phyloP scores from a whole-genome alignment of 1,139 yeast species.

The Saccharomyces pastorianus region DNA sequence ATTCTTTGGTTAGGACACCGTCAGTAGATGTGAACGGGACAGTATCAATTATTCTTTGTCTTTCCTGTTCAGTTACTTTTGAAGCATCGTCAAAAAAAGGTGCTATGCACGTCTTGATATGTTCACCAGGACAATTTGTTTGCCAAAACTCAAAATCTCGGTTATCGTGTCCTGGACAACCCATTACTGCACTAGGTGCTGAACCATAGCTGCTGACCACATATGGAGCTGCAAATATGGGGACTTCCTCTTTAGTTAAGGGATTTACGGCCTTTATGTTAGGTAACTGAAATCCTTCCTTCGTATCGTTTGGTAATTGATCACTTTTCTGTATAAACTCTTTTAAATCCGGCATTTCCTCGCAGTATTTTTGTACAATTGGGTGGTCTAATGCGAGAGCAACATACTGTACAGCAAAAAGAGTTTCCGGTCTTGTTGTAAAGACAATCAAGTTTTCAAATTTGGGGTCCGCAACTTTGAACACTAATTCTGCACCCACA shows the following conservation, averaged over 20 bases:
- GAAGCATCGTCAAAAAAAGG: slow-evolving; percentile 8
- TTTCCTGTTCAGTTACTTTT: slow-evolving; percentile 10
- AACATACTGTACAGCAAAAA: slow-evolving; percentile 71
- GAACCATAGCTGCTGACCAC: slow-evolving; percentile 76
- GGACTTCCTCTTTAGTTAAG: slow-evolving; percentile 43
- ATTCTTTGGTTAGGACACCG: slow-evolving; percentile 46
- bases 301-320: slow-evolving; percentile 43
- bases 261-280: slow-evolving; percentile 54
- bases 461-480: slow-evolving; percentile 27
- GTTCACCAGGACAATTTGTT: slow-evolving; percentile 42
- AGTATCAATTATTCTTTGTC: slow-evolving; percentile 9
- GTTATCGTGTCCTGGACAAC: slow-evolving; percentile 89
- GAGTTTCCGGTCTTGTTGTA: slow-evolving; percentile 86
- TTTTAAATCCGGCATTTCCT: slow-evolving; percentile 36
- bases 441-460: slow-evolving; percentile 43
- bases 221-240: slow-evolving; percentile 85
- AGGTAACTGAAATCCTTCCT: slow-evolving; percentile 52
- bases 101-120: slow-evolving; percentile 17
- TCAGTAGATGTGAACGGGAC: slow-evolving; percentile 44
- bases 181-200: slow-evolving; percentile 83
- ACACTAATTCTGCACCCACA: slow-evolving; percentile 62
- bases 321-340: slow-evolving; percentile 39
- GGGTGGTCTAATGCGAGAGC: slow-evolving; percentile 74
- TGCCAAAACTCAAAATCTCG: slow-evolving; percentile 80
- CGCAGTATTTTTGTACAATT: slow-evolving; percentile 37